Base-by-base conservation (phyloP, 202 grass and related monocot genomes). In the Zoysia matrella region DNA sequence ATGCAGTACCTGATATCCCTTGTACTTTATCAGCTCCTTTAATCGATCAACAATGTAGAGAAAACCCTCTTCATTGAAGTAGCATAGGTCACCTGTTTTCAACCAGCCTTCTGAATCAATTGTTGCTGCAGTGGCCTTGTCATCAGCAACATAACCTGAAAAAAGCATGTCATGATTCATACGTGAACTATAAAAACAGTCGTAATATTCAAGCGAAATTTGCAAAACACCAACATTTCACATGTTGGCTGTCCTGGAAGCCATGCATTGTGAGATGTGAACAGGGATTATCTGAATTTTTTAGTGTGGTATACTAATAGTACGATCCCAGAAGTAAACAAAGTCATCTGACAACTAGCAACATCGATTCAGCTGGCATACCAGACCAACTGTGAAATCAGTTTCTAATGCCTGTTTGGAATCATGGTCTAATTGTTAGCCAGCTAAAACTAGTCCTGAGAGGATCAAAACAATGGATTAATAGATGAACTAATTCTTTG, bases 21-120 rank as follows among this genome's bases (percentile, higher is more conserved):
- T 98, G 80, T 95, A 98, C 65, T 98, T 98, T 80, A 98, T 98
- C 72, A 98, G 85, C 81, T 98, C 95, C 76, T 98, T 98, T 62
- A 98, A 82, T 75, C 95, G 87, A 86, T 95, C 95, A 68, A 98
- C 88, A 52, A 98, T 86, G 78, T 86, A 98, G 39, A 98, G 86
- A 73, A 93, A 91, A 56, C 92, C 95, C 83, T 98, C 92, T 78
- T 98, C 84, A 68, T 91, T 88, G 84, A 98, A 91, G 80, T 93
- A 98, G 77, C 95, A 95, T 40, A 98, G 95, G 8, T 98, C 95
- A 82, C 95, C 95, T 3, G 95, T 98, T 78, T 93, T 98, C 77
- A 98, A 83, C 95, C 95, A 98, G 52, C 95, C 92, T 78, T 95
- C 92, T 71, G 82, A 73, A 58, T 98, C 90, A 67, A 95, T 54